Evolutionary conservation across 23 red algal genomes (phyloP).

Genomic region (Gracilaria domingensis): DNA sequence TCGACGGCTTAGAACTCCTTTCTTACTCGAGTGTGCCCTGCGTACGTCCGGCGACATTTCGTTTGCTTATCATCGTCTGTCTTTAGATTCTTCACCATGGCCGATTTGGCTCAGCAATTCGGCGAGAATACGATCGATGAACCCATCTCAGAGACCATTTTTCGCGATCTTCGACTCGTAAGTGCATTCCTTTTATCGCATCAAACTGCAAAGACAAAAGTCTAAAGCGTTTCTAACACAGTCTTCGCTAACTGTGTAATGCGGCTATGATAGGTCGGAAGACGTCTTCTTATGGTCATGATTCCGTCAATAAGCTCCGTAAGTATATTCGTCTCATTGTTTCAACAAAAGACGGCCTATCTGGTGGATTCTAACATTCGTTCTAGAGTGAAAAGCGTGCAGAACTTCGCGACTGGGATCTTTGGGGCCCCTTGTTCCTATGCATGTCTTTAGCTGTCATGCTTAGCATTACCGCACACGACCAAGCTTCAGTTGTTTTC

Average conservation of each 20-base stretch:
- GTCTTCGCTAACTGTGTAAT: not conserved
- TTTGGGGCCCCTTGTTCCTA: slow-evolving; percentile 97
- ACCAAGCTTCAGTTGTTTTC: slow-evolving; percentile 89
- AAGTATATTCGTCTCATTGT: slow-evolving; percentile 15
- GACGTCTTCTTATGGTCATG: slow-evolving; percentile 80
- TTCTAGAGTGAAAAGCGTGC: slow-evolving; percentile 77
- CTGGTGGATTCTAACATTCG: not conserved
- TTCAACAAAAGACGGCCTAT: not conserved
- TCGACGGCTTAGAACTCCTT: not conserved
- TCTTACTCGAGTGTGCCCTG: not conserved
- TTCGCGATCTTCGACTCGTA: slow-evolving; percentile 89
- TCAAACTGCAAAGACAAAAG: not conserved
- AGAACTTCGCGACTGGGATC: slow-evolving; percentile 98
- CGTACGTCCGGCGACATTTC: too few species aligned
- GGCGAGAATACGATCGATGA: slow-evolving; percentile 94
- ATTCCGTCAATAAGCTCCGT: slow-evolving; percentile 75
- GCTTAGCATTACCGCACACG: slow-evolving; percentile 79
- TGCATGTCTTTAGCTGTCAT: slow-evolving; percentile 94
- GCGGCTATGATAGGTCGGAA: slow-evolving; percentile 47
- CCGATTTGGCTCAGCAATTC: slow-evolving; percentile 64
- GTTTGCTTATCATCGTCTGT: not conserved
- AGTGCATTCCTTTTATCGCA: not conserved
- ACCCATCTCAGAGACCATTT: slow-evolving; percentile 81
- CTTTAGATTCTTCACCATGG: slow-evolving; percentile 30
- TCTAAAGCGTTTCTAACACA: not conserved